A percentile compares a stretch with the other conserved stretches of the same genome.
Evolutionary conservation across 1,139 yeast species (phyloP).

Genomic region (Hanseniaspora sp.): DNA sequence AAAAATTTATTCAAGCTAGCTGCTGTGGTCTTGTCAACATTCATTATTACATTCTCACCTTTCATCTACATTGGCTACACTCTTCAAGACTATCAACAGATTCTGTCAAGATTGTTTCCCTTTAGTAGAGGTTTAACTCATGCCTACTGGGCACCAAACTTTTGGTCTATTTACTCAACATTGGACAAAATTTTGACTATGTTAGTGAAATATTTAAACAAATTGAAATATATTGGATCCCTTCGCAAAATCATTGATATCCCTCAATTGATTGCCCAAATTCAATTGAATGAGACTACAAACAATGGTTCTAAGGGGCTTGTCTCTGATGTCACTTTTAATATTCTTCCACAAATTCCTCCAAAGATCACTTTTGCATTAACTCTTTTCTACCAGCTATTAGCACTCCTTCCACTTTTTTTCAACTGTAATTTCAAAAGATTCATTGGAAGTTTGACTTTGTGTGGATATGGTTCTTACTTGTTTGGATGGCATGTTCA

Average conservation of each 20-base stretch:
- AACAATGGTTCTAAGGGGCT: constrained; percentile 67
- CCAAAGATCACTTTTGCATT: constrained; percentile 69
- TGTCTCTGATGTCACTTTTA: constrained; percentile 80
- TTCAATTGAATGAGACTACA: constrained; percentile 21
- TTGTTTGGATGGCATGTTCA: constrained; percentile 98
- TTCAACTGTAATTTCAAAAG: constrained; percentile 64
- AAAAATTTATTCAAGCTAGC: constrained; percentile 50
- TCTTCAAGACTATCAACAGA: constrained; percentile 49
- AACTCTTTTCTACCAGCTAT: constrained; percentile 67
- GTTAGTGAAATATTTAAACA: constrained; percentile 11
- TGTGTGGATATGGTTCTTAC: constrained; percentile 86
- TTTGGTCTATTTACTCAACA: constrained; percentile 91
- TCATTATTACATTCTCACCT: constrained; percentile 68
- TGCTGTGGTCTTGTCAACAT: constrained; percentile 50
- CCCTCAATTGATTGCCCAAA: constrained; percentile 22
- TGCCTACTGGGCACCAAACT: constrained; percentile 98
- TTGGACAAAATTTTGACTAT: constrained; percentile 62
- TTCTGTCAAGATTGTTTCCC: constrained; percentile 68
- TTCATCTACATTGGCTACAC: constrained; percentile 33
- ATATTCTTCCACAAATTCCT: constrained; percentile 65
- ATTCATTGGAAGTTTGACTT: constrained; percentile 71
- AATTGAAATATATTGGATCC: constrained; percentile 32
- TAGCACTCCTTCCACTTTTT: constrained; percentile 64
- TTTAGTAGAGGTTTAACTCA: constrained; percentile 92
- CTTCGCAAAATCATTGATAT: constrained; percentile 31